phyloP scores from a whole-genome alignment of 257 asterid genomes.

The Euphrasia confusa region DNA sequence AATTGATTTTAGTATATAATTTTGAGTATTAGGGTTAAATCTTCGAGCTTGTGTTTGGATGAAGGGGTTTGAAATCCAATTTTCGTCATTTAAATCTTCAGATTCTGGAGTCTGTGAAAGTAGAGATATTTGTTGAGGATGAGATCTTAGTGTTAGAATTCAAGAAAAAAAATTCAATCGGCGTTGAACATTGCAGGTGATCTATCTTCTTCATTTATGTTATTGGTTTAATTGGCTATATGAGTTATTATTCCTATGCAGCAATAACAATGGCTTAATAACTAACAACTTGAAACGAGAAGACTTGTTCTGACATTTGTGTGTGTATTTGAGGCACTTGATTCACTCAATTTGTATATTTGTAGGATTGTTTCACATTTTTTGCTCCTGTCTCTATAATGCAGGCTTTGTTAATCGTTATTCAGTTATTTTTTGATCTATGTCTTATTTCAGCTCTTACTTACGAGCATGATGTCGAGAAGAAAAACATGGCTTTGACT shows the following conservation, averaged over 20 bases:
- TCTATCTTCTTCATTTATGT: background rate
- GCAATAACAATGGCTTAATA: background rate
- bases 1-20: too few species aligned
- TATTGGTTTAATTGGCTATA: background rate
- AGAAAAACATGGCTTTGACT: constrained; percentile 90
- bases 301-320: background rate
- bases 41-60: background rate
- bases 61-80: background rate
- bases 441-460: constrained; percentile 52
- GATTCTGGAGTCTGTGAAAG: constrained; percentile 48
- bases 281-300: constrained; percentile 6
- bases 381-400: constrained; percentile 9
- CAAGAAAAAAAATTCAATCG: constrained; percentile 59
- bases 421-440: background rate
- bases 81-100: constrained; percentile 19
- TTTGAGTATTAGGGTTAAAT: too few species aligned
- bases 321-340: constrained; percentile 1
- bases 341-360: background rate
- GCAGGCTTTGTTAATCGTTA: background rate
- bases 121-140: constrained; percentile 57
- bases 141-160: constrained; percentile 74
- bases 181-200: constrained; percentile 64
- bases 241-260: constrained; percentile 2
- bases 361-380: background rate
- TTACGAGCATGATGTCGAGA: constrained; percentile 76